These are phyloP conservation scores for Hsuehochloa calcarea DNA, from an alignment of 176 grass and related monocot genomes.

Conservation along the genomic window DNA sequence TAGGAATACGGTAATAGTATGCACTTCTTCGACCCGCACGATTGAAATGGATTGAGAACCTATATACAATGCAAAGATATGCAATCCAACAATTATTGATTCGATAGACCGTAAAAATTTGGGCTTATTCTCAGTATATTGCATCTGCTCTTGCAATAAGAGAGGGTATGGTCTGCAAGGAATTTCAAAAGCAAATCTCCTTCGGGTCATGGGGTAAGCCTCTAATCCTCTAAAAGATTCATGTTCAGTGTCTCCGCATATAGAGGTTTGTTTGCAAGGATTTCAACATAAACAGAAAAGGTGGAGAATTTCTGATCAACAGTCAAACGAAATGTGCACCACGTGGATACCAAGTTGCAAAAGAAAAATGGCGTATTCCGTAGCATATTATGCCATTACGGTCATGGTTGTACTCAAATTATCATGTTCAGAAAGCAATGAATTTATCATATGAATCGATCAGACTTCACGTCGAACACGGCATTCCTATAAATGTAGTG, in stretches of 20 bases:
- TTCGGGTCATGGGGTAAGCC: background rate
- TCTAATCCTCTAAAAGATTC: background rate
- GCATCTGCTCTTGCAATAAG: constrained; percentile 21
- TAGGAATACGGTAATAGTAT: background rate
- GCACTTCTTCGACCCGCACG: background rate
- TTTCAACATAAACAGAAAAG: background rate
- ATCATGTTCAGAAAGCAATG: background rate
- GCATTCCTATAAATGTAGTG: background rate
- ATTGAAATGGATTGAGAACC: constrained; percentile 16
- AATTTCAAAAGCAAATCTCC: constrained; percentile 21
- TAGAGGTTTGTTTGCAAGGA: background rate
- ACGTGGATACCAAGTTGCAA: background rate
- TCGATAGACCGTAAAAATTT: background rate
- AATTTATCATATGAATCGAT: background rate
- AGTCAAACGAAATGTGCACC: constrained; percentile 13
- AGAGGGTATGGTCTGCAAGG: background rate
- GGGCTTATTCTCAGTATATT: constrained; percentile 38
- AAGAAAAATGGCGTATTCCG: constrained; percentile 23
- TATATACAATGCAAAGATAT: constrained; percentile 33
- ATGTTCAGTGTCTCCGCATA: background rate
- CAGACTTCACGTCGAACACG: background rate
- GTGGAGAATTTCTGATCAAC: background rate
- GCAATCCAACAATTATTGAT: constrained; percentile 19
- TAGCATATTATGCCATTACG: constrained; percentile 8
- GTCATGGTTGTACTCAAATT: background rate